Evolutionary conservation across 192 early-diverging fungal species (phyloP), one percentile per base, ranked within the genome.

Genomic region (Backusella psychrophila): DNA sequence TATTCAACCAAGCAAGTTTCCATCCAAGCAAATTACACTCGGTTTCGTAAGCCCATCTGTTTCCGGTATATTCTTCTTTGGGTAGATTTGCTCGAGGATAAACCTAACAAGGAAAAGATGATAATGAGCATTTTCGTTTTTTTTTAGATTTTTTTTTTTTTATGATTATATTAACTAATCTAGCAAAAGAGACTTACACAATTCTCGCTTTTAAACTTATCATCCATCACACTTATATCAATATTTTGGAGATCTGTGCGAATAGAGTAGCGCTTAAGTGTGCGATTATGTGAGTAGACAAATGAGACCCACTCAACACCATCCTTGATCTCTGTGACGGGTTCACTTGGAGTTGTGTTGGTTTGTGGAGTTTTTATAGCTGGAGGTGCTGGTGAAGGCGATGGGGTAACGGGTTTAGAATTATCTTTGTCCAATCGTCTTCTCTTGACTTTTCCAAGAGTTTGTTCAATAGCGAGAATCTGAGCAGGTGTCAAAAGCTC

Each of bases 21-120:
- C 96, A 96, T 17, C 94, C 95, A 21, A 96, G 83, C 21, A 76
- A 75, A 71, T 97, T 97, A 78, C 94, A 96, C 56, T 92, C 90
- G 2, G 88, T 94, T 79, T 97, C 96, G 78, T 95, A 97, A 23
- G 81, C 80, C 88, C 93, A 95, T 21, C 96, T 89, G 75, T 94
- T 92, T 23, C 96, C 96, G 17, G 88, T 83, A 76, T 97, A 94
- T 21, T 82, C 69, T 6, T 85, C 68, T 34, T 87, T 78, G 6
- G 84, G 73, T 44, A 91, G 87, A 81, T 92, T 88, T 6, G 96
- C 96, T n/a, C 91, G 85, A 15, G 93, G 93, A 75, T 97, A 97
- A 3, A 83, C 78, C 82, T 83, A 56, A 21, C 5, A 21, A 56
- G 46, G 17, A 33, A 38, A 63, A 63, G 29, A 29, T 63, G 23